Percentiles rank a stretch among this genome's conserved stretches.
These are phyloP conservation scores for Stachybotrys chartarum DNA, from an alignment of 2,329 filamentous ascomycete genomes.

Conservation along the genomic window DNA sequence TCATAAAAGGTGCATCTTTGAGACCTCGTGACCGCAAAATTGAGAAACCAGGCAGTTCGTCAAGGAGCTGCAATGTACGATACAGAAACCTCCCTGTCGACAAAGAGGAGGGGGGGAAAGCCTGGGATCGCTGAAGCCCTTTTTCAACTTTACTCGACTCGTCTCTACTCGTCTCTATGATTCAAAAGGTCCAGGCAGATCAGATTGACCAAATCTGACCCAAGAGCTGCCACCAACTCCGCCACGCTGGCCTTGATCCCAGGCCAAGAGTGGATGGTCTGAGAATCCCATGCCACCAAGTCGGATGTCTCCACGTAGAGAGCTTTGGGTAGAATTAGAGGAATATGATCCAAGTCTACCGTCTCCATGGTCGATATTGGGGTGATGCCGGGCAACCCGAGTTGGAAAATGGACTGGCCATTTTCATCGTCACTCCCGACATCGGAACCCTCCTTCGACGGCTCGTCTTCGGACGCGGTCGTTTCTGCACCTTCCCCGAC, in stretches of 20 bases:
- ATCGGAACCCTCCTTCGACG: no score
- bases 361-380: conserved; percentile 43
- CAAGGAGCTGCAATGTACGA: no score
- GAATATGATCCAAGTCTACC: conserved; percentile 53
- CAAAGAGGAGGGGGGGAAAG: no score
- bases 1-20: no score
- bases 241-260: conserved; percentile 57
- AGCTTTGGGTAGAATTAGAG: conserved; percentile 36
- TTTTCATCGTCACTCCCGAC: conserved; percentile 1
- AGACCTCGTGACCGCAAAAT: no score
- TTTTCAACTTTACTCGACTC: no score
- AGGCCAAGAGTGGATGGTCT: conserved; percentile 38
- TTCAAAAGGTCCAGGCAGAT: conserved; percentile 52
- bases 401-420: conserved; percentile 41
- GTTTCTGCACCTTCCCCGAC: background rate
- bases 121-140: no score
- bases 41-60: no score
- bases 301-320: conserved; percentile 38
- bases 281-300: conserved; percentile 52
- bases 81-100: no score
- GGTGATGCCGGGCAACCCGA: conserved; percentile 62
- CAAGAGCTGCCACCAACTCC: conserved; percentile 60
- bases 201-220: conserved; percentile 47
- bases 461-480: conserved; percentile 1
- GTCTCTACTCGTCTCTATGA: background rate